Evolutionary conservation across 2,329 filamentous ascomycete genomes (phyloP).

Genomic region (Alternaria sp.): DNA sequence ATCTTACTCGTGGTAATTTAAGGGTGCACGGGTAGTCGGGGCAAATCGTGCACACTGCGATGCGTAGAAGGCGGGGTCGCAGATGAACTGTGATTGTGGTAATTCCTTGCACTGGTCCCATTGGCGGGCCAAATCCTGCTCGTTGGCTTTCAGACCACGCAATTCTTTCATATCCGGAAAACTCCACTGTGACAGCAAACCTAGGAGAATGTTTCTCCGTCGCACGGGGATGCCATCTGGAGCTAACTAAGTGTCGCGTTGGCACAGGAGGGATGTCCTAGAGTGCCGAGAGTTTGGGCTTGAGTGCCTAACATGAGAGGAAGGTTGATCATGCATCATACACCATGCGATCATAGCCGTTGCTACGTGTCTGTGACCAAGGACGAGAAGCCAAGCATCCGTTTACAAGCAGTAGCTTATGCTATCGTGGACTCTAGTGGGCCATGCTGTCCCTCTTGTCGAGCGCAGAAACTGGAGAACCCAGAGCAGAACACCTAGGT

Average conservation of each 20-base stretch:
- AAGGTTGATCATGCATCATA: background rate
- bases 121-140: background rate
- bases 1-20: slow-evolving; percentile 16
- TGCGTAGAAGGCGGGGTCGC: slow-evolving; percentile 28
- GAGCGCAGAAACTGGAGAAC: background rate
- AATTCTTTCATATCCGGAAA: background rate
- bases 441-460: background rate
- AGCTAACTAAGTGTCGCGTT: background rate
- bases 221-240: background rate
- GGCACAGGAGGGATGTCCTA: background rate
- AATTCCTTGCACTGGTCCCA: background rate
- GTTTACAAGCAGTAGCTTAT: background rate
- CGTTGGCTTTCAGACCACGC: background rate
- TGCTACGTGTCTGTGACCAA: background rate
- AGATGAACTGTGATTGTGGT: slow-evolving; percentile 12
- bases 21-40: background rate
- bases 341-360: background rate
- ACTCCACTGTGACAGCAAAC: background rate
- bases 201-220: background rate
- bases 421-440: background rate
- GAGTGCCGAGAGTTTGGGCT: slow-evolving; percentile 6
- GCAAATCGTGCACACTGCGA: slow-evolving; percentile 21
- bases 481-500: background rate
- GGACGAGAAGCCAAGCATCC: background rate
- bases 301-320: background rate